Evolutionary conservation across 345 rosid genomes (phyloP).

Genomic region (Sonneratia alba): DNA sequence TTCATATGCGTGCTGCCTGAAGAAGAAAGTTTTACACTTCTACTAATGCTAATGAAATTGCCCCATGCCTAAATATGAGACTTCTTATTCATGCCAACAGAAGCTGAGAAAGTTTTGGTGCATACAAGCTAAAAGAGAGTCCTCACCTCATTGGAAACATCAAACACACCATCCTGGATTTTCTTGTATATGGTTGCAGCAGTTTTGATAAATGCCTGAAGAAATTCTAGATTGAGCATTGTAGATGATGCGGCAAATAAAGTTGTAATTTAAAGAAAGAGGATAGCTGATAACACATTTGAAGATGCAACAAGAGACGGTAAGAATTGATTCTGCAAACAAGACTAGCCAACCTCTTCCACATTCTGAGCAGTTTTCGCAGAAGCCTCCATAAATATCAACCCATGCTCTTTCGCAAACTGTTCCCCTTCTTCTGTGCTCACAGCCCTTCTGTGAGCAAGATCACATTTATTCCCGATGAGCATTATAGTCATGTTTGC

Average conservation of each 20-base stretch:
- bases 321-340: no score
- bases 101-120: not conserved
- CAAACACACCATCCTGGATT: slow-evolving; percentile 97
- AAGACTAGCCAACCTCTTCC: slow-evolving; percentile 50
- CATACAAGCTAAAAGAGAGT: not conserved
- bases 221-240: not conserved
- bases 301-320: not conserved
- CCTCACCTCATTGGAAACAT: slow-evolving; percentile 82
- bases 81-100: not conserved
- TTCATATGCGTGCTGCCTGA: no score
- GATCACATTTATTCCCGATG: slow-evolving; percentile 88
- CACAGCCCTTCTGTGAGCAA: slow-evolving; percentile 93
- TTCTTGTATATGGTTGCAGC: slow-evolving; percentile 94
- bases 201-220: slow-evolving; percentile 84
- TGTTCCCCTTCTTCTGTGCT: slow-evolving; percentile 94
- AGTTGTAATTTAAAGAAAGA: not conserved
- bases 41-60: no score
- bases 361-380: slow-evolving; percentile 98
- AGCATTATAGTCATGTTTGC: slow-evolving; percentile 98
- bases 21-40: no score
- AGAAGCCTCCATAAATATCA: slow-evolving; percentile 98
- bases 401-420: slow-evolving; percentile 90
- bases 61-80: not conserved
- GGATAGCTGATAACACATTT: not conserved
- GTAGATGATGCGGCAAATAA: not conserved